Evolutionary conservation across 176 grass and related monocot species (phyloP).

Genomic region (Carex scoparia): DNA sequence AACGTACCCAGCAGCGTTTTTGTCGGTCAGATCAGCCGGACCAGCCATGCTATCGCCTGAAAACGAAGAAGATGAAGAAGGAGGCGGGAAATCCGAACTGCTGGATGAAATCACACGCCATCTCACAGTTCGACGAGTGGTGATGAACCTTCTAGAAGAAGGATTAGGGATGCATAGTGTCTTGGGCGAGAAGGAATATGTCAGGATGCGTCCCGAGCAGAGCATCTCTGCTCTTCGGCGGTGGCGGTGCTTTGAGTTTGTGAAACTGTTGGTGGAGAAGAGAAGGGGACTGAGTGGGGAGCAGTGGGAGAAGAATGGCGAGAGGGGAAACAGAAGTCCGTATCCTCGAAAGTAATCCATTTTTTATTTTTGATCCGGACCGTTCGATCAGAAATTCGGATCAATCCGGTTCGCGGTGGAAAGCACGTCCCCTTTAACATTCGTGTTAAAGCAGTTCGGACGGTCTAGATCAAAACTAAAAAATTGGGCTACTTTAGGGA

Average conservation of each 20-base stretch:
- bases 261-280: slow-evolving; percentile 25
- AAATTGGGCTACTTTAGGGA: no score
- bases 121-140: slow-evolving; percentile 26
- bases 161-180: slow-evolving; percentile 27
- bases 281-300: neutral
- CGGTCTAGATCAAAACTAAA: no score
- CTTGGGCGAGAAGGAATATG: slow-evolving; percentile 32
- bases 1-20: slow-evolving; percentile 31
- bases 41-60: slow-evolving; percentile 27
- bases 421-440: no score
- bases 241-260: slow-evolving; percentile 17
- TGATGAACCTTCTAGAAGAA: slow-evolving; percentile 30
- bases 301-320: slow-evolving; percentile 27
- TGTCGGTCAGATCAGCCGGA: slow-evolving; percentile 26
- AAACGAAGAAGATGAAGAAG: slow-evolving; percentile 19
- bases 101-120: slow-evolving; percentile 49
- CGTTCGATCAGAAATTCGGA: no score
- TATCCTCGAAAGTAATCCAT: no score
- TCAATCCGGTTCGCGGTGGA: no score
- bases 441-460: no score
- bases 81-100: slow-evolving; percentile 30
- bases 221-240: slow-evolving; percentile 47
- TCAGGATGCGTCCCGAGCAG: slow-evolving; percentile 71
- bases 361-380: no score
- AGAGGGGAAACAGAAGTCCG: neutral